phyloP scores from a whole-genome alignment of 768 basidiomycete genomes.

The Tylopilus felleus region DNA sequence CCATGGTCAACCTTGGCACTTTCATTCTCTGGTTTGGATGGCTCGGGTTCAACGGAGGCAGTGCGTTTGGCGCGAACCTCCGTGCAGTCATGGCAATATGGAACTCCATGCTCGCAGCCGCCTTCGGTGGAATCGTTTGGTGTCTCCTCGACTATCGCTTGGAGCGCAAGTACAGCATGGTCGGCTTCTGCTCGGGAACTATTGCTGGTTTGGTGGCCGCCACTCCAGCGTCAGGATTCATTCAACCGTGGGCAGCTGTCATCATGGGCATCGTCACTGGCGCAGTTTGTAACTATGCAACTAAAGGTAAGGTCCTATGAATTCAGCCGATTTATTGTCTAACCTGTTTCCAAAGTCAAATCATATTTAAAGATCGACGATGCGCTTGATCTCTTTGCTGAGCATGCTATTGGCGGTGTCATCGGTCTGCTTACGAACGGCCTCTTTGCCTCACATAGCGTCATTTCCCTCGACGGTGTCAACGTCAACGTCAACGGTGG shows the following conservation, averaged over 20 bases:
- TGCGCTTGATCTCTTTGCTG: slow-evolving; percentile 76
- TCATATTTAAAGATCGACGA: slow-evolving; percentile 74
- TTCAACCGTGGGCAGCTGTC: slow-evolving; percentile 74
- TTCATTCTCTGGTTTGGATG: slow-evolving; percentile 87
- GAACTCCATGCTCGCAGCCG: slow-evolving; percentile 86
- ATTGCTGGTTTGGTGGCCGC: slow-evolving; percentile 87
- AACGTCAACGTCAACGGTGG: slow-evolving; percentile 54
- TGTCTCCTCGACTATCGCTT: slow-evolving; percentile 75
- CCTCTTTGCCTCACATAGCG: slow-evolving; percentile 64
- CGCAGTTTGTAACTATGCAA: slow-evolving; percentile 76
- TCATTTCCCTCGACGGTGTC: slow-evolving; percentile 69
- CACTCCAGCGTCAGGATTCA: slow-evolving; percentile 82
- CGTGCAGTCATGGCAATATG: slow-evolving; percentile 82
- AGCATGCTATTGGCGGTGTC: slow-evolving; percentile 68
- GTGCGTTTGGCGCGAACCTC: slow-evolving; percentile 83
- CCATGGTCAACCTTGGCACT: slow-evolving; percentile 78
- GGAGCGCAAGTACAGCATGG: slow-evolving; percentile 83
- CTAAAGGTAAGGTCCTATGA: slow-evolving; percentile 55
- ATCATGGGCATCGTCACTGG: slow-evolving; percentile 74
- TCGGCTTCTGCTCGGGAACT: slow-evolving; percentile 86
- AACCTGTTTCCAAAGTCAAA: slow-evolving; percentile 49
- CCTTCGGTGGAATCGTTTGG: slow-evolving; percentile 82
- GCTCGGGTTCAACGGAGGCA: slow-evolving; percentile 90
- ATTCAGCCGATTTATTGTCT: not conserved
- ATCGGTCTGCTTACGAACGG: slow-evolving; percentile 70